These are phyloP conservation scores for Westerdykella aurantiaca DNA, from an alignment of 2,329 filamentous ascomycete species.

Conservation along the genomic window DNA sequence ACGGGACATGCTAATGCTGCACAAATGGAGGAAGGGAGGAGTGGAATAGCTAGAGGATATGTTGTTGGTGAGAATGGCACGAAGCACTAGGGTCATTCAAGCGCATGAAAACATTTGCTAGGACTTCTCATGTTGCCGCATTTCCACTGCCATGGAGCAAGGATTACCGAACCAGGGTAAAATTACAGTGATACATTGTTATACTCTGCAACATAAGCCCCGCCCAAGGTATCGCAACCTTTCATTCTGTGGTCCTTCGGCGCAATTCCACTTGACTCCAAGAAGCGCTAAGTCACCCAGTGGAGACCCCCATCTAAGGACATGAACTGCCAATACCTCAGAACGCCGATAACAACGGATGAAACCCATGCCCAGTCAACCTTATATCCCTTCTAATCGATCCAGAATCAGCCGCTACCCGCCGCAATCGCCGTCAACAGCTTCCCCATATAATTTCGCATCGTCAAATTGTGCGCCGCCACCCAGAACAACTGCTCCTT, in stretches of 20 bases:
- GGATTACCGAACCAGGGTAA: no score
- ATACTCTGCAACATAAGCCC: no score
- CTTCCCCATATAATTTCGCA: conserved; percentile 36
- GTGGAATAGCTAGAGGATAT: conserved; percentile 86
- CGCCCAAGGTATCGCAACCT: not conserved
- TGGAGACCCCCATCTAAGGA: not conserved
- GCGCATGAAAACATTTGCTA: no score
- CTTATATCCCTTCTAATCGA: not conserved
- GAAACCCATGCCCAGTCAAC: not conserved
- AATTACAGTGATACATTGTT: no score
- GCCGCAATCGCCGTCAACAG: conserved; percentile 34
- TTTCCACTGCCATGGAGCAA: no score
- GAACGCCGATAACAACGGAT: not conserved
- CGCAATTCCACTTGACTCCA: not conserved
- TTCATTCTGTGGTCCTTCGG: no score
- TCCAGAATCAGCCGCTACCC: conserved; percentile 19
- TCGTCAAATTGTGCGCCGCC: conserved; percentile 57
- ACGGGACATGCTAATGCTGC: conserved; percentile 49
- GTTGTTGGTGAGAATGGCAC: conserved; percentile 55
- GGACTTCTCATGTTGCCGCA: no score
- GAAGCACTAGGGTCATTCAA: conserved; percentile 12
- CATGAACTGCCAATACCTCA: no score
- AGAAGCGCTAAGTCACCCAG: not conserved
- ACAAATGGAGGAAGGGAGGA: conserved; percentile 75
- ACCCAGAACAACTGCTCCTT: conserved; percentile 62